Evolutionary conservation across 1,284 basidiomycete species (phyloP), one percentile per base, ranked within the genome.

Genomic region (Fomitopsis pinicola): DNA sequence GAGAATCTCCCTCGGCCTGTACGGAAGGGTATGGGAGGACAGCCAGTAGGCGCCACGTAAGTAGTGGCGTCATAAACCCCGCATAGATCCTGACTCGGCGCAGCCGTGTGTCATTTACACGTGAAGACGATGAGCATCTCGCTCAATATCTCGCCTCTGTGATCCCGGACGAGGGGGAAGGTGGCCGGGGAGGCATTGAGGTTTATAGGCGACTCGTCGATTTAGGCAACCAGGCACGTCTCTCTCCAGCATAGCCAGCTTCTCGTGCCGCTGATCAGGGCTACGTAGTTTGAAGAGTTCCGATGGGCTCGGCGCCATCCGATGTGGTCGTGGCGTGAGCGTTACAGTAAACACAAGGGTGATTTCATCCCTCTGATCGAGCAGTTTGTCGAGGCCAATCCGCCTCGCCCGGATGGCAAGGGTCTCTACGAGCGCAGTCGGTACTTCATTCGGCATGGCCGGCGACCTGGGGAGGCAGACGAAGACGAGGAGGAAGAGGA

Each of bases 271-370:
- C 48, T 50, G 3, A 40, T 30, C 17, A 17, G 3, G 19, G 14
- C 7, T 15, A 6, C 14, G 5, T 30, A 59, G 61, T 54, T 53
- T 40, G 48, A 36, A 19, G 36, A 50, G 19, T 60, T 57, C 22
- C n/a, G 50, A 15, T 91, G 89, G 89, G 88, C 87, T 6, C 76
- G 73, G 40, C 82, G 87, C 26, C 89, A 91, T 68, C 85, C 88
- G 2, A 87, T 86, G 85, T 85, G 87, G 63, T 90, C 89, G 5
- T 91, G 89, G 89, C 80, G 87, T 40, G 87, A 91, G 68, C 79
- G 87, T 19, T 91, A 91, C 75, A 89, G 87, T 75, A 89, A 88
- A 68, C 82, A 88, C 62, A 72, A 81, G 0, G 67, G 72, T 0
- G 77, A 81, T 2, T 78, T 91, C 52, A 86, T 90, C 67, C 71